Base-by-base conservation (phyloP, 768 basidiomycete genomes). In the Amanita inopinata region DNA sequence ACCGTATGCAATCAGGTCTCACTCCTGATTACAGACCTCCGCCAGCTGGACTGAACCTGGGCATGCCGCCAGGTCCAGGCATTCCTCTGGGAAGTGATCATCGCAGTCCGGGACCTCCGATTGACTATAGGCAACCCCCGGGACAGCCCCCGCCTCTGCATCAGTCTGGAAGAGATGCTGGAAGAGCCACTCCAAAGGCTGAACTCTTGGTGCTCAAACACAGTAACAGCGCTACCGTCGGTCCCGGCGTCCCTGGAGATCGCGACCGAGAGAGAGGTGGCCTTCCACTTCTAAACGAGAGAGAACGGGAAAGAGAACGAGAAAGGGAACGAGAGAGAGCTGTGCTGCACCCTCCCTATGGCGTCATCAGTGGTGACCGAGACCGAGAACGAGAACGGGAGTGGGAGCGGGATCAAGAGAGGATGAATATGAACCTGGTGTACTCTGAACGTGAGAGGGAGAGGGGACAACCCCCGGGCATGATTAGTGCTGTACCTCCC, bases 171-270 rank as follows among this genome's bases (percentile, higher is more conserved):
- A 53, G 17, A 56, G 59, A 38, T 49, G 39, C 10, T 50, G 52
- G 47, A 53, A 61, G 45, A 52, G 56, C 33, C 55, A 65, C n/a
- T 44, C 57, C n/a, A 54, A 58, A 33, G 48, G 55, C 25, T 53
- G 51, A 44, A 15, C 25, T 44, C 11, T 17, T 44, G 5, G 43
- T 44, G 5, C 25, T 44, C 14, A 44, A 44, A n/a, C 43, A 37
- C 18, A 44, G 33, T 14, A 37, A 6, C n/a, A n/a, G n/a, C 33
- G 34, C 23, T 12, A 44, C 41, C 8, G 12, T 23, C 20, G 34
- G 33, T 46, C 46, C 32, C 39, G 54, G 33, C 49, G 56, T 19
- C 56, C 60, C 51, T 39, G 48, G 48, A 47, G 55, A 47, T 35
- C 51, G 51, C 38, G 54, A 46, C 44, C 49, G 46, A 46, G 54